phyloP scores from a whole-genome alignment of 2,329 filamentous ascomycete genomes.

The Aureobasidium uvarum region DNA sequence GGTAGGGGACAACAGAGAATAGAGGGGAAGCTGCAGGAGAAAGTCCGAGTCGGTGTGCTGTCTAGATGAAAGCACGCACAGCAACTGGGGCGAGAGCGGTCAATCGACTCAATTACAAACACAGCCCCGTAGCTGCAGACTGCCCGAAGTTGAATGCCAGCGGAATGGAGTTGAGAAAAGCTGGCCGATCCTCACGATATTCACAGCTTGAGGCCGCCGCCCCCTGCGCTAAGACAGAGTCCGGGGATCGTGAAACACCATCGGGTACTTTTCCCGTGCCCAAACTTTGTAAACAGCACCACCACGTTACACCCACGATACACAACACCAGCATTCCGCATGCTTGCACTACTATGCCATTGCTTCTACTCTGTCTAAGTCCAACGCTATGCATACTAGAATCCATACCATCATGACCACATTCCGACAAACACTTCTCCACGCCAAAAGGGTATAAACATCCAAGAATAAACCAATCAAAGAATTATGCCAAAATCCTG shows the following conservation, averaged over 20 bases:
- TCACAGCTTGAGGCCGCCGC: constrained; percentile 4
- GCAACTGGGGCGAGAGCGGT: constrained; percentile 8
- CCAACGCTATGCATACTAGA: background rate
- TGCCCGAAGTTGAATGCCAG: background rate
- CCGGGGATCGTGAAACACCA: constrained; percentile 11
- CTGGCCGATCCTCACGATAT: background rate
- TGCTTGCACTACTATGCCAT: background rate
- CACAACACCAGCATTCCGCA: background rate
- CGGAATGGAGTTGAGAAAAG: background rate
- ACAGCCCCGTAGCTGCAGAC: background rate
- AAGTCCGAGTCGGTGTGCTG: constrained; percentile 19
- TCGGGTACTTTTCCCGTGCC: background rate
- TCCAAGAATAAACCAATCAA: constrained; percentile 16
- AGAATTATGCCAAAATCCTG: constrained; percentile 17
- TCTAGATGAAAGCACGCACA: background rate
- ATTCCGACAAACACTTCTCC: background rate
- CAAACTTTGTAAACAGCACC: background rate
- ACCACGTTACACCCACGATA: background rate
- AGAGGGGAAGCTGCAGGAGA: constrained; percentile 8
- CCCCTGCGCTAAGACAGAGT: constrained; percentile 14
- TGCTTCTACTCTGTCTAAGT: constrained; percentile 1
- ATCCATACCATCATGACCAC: background rate
- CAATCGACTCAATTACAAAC: constrained; percentile 2
- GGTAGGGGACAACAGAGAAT: background rate
- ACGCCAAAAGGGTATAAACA: constrained; percentile 12